Evolutionary conservation across 148 eudicot species (phyloP).

Genomic region (Rheum nobile): DNA sequence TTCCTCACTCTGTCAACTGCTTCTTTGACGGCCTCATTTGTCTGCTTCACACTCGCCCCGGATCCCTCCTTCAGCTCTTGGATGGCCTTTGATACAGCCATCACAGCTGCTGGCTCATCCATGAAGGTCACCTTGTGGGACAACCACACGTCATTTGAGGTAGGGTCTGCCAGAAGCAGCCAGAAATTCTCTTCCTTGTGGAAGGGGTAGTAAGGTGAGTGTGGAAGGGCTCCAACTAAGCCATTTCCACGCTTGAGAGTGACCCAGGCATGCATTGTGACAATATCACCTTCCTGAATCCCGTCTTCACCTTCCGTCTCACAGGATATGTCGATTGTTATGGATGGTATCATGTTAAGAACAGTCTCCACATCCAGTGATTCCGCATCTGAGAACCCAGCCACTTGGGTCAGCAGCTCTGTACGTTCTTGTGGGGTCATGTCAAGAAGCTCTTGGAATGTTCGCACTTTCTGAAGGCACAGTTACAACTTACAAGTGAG

Average conservation of each 20-base stretch:
- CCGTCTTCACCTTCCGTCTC: conserved; percentile 25
- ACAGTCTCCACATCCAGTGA: conserved; percentile 20
- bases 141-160: conserved; percentile 22
- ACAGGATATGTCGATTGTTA: conserved; percentile 17
- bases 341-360: conserved; percentile 22
- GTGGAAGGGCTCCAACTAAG: conserved; percentile 16
- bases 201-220: conserved; percentile 21
- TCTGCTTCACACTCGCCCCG: conserved; percentile 36
- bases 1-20: conserved; percentile 31
- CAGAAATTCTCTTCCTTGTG: conserved; percentile 29
- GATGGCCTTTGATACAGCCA: conserved; percentile 20
- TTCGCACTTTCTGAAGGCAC: conserved; percentile 20
- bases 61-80: conserved; percentile 34
- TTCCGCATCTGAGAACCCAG: neutral
- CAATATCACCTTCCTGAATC: conserved; percentile 22
- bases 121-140: conserved; percentile 20
- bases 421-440: conserved; percentile 20
- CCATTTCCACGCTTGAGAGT: conserved; percentile 18
- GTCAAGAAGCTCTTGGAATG: conserved; percentile 22
- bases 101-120: conserved; percentile 20
- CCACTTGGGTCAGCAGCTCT: conserved; percentile 17
- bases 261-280: conserved; percentile 22
- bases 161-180: conserved; percentile 21
- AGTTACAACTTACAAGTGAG: neutral
- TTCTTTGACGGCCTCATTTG: conserved; percentile 27